Conservation (phyloP, 441 rosid genomes). For the Gossypium aridum region DNA sequence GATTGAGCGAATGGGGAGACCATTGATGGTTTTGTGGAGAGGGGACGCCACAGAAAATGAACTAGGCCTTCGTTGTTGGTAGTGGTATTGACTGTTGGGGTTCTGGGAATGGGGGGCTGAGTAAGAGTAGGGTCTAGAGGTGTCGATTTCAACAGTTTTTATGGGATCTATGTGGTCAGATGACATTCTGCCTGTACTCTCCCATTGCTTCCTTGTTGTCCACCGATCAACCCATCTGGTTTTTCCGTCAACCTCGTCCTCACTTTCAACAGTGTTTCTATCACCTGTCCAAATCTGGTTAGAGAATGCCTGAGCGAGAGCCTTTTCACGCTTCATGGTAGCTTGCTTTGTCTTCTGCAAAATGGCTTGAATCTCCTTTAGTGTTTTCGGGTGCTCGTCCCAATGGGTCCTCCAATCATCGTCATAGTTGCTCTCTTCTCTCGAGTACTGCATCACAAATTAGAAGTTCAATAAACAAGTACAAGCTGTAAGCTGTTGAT, state of each 20-base stretch:
- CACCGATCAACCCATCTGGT: constrained; percentile 30
- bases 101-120: constrained; percentile 9
- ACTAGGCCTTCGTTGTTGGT: constrained; percentile 22
- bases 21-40: constrained; percentile 12
- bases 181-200: constrained; percentile 31
- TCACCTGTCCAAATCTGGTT: constrained; percentile 47
- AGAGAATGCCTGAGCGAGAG: constrained; percentile 30
- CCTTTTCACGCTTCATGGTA: constrained; percentile 23
- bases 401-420: constrained; percentile 16
- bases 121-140: constrained; percentile 24
- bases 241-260: constrained; percentile 39
- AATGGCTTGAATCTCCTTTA: constrained; percentile 25
- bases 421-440: constrained; percentile 14
- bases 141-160: constrained; percentile 47
- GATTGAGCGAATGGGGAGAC: not conserved
- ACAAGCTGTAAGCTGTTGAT: not conserved
- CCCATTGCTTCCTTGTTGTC: constrained; percentile 24
- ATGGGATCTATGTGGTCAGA: constrained; percentile 33
- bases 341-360: constrained; percentile 24
- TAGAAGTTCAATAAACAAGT: not conserved
- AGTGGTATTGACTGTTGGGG: constrained; percentile 12
- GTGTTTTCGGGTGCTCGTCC: constrained; percentile 19
- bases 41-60: constrained; percentile 22
- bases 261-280: constrained; percentile 31
- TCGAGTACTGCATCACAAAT: constrained; percentile 14